Base-by-base conservation (phyloP, 2,329 filamentous ascomycete species). In the Sporothrix brunneoviolacea region DNA sequence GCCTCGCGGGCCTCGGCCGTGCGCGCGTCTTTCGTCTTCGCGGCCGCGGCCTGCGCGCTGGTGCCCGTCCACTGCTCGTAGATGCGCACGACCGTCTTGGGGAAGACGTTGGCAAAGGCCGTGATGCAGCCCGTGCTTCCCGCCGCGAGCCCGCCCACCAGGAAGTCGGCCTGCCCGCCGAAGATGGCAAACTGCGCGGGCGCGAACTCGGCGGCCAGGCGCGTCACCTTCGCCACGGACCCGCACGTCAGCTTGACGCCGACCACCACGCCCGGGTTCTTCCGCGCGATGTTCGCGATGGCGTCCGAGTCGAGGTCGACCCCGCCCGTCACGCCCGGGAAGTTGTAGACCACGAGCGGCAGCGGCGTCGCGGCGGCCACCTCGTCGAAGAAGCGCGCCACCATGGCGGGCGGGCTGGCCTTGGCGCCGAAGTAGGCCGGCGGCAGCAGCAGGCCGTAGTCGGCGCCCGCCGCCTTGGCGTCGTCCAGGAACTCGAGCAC, bases 81-180 rank as follows among this genome's bases (percentile, higher is more conserved):
- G 24, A 87, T 74, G 50, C 66, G 68, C 5, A 75, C 72, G 18
- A 82, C 70, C 0, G 76, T 72, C 60, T 72, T 74, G 8, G 80
- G 80, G 57, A 77, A 81, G 3, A 84, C 67, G 55, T 85, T 84
- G 22, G 73, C 82, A 54, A 84, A 77, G 3, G 79, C 81, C 0
- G 80, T 78, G 44, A 85, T 79, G 56, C 74, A 79, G 9, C 82
- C 82, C 2, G 74, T 72, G 27, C 74, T 77, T 15, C 82, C 81
- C 7, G 76, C 74, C 2, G 73, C 72, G 30, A 85, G 63, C 0
- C 77, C 79, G 42, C 56, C 79, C 43, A 85, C 68, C 21, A 89
- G 65, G 63, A 86, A 89, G 60, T 90, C 86, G 2, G 79, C 80
- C 67, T 89, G 84, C 0, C 86, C 86, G 1, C 83, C 84, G 59